These are phyloP conservation scores for Penicillium verrucosum DNA, from an alignment of 2,329 filamentous ascomycete genomes.

Conservation along the genomic window DNA sequence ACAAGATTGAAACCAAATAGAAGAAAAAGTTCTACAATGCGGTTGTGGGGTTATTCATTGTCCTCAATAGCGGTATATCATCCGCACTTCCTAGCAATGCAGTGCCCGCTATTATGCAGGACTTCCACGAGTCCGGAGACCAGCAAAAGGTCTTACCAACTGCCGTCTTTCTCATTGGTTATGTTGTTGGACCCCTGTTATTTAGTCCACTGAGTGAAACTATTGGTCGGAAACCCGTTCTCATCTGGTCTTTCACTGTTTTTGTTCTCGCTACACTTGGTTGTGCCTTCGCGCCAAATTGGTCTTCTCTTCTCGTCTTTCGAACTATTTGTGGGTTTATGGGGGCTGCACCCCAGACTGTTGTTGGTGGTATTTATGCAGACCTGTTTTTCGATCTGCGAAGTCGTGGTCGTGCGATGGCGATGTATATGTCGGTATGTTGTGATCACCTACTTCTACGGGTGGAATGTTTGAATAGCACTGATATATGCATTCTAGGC, in stretches of 20 bases:
- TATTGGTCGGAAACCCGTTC: conserved; percentile 39
- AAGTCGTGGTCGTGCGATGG: conserved; percentile 39
- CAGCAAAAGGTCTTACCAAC: conserved; percentile 35
- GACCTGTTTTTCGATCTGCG: conserved; percentile 44
- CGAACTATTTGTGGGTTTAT: conserved; percentile 42
- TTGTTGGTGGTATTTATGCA: conserved; percentile 46
- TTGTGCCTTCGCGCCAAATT: conserved; percentile 44
- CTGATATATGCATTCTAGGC: conserved; percentile 20
- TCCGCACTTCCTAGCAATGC: conserved; percentile 41
- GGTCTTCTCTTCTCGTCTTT: conserved; percentile 41
- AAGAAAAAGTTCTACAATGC: conserved; percentile 31
- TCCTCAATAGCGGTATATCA: conserved; percentile 40
- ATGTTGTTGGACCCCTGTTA: conserved; percentile 40
- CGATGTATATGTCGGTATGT: conserved; percentile 42
- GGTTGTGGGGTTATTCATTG: conserved; percentile 24
- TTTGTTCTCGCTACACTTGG: conserved; percentile 42
- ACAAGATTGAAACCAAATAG: conserved; percentile 3
- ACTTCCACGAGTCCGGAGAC: conserved; percentile 29
- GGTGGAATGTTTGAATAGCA: background rate
- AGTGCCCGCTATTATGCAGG: conserved; percentile 34
- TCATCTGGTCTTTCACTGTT: conserved; percentile 51
- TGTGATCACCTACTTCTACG: background rate
- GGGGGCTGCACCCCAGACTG: conserved; percentile 43
- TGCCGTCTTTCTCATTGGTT: conserved; percentile 39
- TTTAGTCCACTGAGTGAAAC: conserved; percentile 46